phyloP scores from a whole-genome alignment of 306 rosid species.

The Gastrolobium villosum region DNA sequence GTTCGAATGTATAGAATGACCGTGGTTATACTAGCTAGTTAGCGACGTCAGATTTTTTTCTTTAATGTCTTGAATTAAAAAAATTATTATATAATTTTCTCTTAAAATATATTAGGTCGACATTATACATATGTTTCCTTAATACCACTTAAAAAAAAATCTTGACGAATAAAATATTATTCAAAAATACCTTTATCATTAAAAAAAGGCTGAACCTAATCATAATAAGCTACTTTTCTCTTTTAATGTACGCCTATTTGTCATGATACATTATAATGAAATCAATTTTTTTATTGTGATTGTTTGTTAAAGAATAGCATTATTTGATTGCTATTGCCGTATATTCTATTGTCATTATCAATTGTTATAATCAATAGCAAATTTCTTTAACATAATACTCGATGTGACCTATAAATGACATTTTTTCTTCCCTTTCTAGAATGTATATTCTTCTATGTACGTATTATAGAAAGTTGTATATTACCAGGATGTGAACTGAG shows the following conservation, averaged over 20 bases:
- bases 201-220: no score
- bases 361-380: neutral
- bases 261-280: neutral
- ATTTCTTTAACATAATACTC: conserved; percentile 25
- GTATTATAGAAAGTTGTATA: conserved; percentile 19
- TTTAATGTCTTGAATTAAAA: no score
- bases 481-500: conserved; percentile 1
- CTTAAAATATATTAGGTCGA: no score
- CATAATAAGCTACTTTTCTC: neutral
- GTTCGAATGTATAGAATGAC: no score
- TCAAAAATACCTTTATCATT: no score
- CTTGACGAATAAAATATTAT: no score
- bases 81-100: no score
- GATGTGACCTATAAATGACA: conserved; percentile 11
- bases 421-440: neutral
- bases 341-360: conserved; percentile 20
- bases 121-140: no score
- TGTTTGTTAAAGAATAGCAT: neutral
- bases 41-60: no score
- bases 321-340: neutral
- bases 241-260: neutral
- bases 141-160: no score
- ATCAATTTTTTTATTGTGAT: neutral
- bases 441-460: conserved; percentile 32
- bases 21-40: no score